Conservation (phyloP, 108 stramenopile species). For the Hondaea fermentalgiana region DNA sequence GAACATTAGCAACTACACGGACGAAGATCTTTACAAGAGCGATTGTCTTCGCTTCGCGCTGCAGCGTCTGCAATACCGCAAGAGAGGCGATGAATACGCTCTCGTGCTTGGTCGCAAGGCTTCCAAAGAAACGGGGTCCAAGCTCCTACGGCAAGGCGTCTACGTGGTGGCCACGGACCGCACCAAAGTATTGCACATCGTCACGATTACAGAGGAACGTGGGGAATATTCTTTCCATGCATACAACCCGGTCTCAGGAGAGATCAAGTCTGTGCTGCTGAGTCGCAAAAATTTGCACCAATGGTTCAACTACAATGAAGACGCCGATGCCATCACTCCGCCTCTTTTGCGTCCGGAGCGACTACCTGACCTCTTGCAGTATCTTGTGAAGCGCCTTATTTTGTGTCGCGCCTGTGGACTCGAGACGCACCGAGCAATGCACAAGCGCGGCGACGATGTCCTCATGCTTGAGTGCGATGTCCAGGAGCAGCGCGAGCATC, state of each 20-base stretch:
- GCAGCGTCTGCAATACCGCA: neutral
- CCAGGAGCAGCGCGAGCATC: neutral
- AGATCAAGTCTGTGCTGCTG: neutral
- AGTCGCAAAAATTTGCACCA: neutral
- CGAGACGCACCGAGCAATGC: neutral
- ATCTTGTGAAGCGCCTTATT: neutral
- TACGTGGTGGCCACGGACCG: neutral
- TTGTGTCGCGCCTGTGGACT: neutral
- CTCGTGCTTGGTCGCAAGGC: neutral
- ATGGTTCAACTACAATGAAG: neutral
- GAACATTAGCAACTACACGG: neutral
- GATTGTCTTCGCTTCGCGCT: neutral
- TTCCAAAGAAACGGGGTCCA: neutral
- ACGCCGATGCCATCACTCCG: neutral
- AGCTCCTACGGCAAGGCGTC: neutral
- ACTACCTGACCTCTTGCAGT: neutral
- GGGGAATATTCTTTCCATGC: neutral
- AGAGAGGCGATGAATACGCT: neutral
- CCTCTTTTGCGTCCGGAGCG: neutral
- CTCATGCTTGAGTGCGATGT: conserved; percentile 24
- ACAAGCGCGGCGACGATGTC: neutral
- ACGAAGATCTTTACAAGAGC: neutral
- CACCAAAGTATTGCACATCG: neutral
- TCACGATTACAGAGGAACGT: neutral
- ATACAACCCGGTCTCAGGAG: neutral